Evolutionary conservation across 768 basidiomycete genomes (phyloP).

Genomic region (Kwoniella dendrophila): DNA sequence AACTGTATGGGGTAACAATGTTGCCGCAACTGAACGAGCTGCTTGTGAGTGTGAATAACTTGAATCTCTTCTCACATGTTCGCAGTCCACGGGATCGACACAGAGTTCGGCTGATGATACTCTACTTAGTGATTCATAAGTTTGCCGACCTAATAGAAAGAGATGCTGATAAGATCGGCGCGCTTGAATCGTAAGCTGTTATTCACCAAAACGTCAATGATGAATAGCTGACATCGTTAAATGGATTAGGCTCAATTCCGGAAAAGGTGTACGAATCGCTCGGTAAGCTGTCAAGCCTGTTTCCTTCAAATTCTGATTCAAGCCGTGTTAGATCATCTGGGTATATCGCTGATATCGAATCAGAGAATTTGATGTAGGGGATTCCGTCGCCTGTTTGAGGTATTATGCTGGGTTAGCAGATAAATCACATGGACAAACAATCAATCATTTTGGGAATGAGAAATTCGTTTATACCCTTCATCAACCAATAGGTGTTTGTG

Average conservation of each 20-base stretch:
- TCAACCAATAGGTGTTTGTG: conserved; percentile 63
- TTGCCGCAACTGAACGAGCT: conserved; percentile 49
- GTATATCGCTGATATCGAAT: neutral
- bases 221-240: neutral
- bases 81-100: neutral
- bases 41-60: conserved; percentile 16
- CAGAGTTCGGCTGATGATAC: neutral
- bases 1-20: conserved; percentile 57
- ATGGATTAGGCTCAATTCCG: conserved; percentile 59
- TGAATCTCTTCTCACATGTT: neutral
- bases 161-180: conserved; percentile 68
- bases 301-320: neutral
- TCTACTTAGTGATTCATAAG: conserved; percentile 67
- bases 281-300: conserved; percentile 17
- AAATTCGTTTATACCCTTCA: conserved; percentile 71
- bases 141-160: conserved; percentile 69
- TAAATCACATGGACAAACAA: conserved; percentile 72
- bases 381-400: conserved; percentile 61
- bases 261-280: conserved; percentile 59
- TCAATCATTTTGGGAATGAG: conserved; percentile 64
- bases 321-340: neutral
- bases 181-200: conserved; percentile 61
- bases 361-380: conserved; percentile 61
- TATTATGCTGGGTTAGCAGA: conserved; percentile 93
- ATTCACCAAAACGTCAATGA: neutral